phyloP scores from a whole-genome alignment of 257 asterid genomes.

The Striga asiatica region DNA sequence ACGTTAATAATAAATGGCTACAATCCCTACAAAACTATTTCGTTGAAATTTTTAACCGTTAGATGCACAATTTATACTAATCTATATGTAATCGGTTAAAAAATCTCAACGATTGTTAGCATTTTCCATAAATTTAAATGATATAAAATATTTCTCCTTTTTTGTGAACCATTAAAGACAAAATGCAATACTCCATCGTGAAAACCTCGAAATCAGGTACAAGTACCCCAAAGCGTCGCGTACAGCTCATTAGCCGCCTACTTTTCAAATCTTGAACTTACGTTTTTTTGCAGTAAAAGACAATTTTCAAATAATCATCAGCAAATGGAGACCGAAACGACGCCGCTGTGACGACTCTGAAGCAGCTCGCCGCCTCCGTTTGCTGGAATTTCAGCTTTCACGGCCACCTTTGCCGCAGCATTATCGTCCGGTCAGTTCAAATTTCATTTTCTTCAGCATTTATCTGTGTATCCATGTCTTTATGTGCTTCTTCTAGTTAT shows the following conservation, averaged over 20 bases:
- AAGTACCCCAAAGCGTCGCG: conserved; percentile 17
- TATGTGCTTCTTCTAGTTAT: not conserved
- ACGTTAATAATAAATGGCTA: too few species aligned
- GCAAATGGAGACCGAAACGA: conserved; percentile 8
- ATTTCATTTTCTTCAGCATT: conserved; percentile 9
- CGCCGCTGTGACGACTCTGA: conserved; percentile 16
- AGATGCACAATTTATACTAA: too few species aligned
- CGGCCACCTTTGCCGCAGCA: conserved; percentile 15
- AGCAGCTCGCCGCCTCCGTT: conserved; percentile 20
- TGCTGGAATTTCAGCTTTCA: conserved; percentile 13
- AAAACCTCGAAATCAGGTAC: conserved; percentile 8
- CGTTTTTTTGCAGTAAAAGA: conserved; percentile 11
- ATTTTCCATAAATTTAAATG: too few species aligned
- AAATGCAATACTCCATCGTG: too few species aligned
- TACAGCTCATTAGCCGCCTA: conserved; percentile 17
- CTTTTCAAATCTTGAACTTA: conserved; percentile 20
- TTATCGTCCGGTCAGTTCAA: conserved; percentile 9
- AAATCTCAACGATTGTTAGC: too few species aligned
- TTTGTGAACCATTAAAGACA: too few species aligned
- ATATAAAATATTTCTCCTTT: too few species aligned
- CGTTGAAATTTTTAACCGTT: too few species aligned
- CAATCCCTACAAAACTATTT: too few species aligned
- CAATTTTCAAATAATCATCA: conserved; percentile 10
- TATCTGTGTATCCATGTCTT: not conserved
- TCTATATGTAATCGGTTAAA: too few species aligned